Evolutionary conservation across 768 basidiomycete genomes (phyloP).

Genomic region (Termitomyces sp.): DNA sequence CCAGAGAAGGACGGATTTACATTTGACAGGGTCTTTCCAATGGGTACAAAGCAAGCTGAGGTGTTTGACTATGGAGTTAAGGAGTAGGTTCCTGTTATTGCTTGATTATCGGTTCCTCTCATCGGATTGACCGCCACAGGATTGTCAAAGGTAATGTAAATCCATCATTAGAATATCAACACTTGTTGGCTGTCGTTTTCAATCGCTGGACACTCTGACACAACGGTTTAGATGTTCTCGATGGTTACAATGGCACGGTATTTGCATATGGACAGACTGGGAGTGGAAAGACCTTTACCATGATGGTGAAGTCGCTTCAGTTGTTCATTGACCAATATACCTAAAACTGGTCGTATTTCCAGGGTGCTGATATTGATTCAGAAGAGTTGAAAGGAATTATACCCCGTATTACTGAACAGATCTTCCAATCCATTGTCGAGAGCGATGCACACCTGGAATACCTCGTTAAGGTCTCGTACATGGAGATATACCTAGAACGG

Average conservation of each 20-base stretch:
- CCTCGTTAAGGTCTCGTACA: constrained; percentile 98
- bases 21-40: constrained; percentile 94
- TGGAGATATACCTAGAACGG: constrained; percentile 98
- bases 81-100: constrained; percentile 56
- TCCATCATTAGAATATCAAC: constrained; percentile 3
- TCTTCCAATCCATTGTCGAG: constrained; percentile 95
- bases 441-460: constrained; percentile 96
- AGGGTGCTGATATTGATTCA: constrained; percentile 98
- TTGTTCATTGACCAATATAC: constrained; percentile 4
- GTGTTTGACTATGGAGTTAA: constrained; percentile 99
- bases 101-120: constrained; percentile 11
- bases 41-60: constrained; percentile 84
- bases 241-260: constrained; percentile 96
- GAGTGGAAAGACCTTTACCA: constrained; percentile 91
- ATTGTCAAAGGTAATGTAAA: constrained; percentile 75
- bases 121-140: constrained; percentile 32
- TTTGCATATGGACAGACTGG: constrained; percentile 88
- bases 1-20: constrained; percentile 98
- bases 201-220: background rate
- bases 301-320: constrained; percentile 70
- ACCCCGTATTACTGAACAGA: constrained; percentile 97
- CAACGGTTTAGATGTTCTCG: constrained; percentile 75
- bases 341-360: constrained; percentile 7
- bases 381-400: constrained; percentile 94
- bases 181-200: background rate